A percentile compares a stretch with the other conserved stretches of the same genome.
Evolutionary conservation across 2,329 filamentous ascomycete species (phyloP).

Genomic region (Ceratocystis cacaofunesta): DNA sequence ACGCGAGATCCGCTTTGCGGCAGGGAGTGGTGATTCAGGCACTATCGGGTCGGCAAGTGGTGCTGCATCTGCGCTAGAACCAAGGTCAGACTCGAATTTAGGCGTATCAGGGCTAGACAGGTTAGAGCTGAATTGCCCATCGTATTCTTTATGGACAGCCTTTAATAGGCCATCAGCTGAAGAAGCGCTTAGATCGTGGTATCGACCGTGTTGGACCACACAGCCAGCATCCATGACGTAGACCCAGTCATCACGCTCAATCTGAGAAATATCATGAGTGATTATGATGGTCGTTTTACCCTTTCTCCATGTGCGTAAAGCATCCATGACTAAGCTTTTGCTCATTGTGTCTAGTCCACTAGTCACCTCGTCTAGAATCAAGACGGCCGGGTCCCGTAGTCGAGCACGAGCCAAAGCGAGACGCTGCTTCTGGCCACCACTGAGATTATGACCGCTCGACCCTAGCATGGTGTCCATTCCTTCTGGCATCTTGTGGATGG

Average conservation of each 20-base stretch:
- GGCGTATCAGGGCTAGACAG: neutral
- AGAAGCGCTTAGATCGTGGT: neutral
- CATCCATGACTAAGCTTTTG: conserved; percentile 52
- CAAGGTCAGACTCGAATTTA: neutral
- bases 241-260: conserved; percentile 56
- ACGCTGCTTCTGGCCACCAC: conserved; percentile 73
- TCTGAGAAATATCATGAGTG: conserved; percentile 75
- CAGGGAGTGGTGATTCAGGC: neutral
- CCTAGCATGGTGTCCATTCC: conserved; percentile 62
- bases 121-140: neutral
- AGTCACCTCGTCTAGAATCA: conserved; percentile 59
- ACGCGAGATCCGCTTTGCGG: neutral
- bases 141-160: neutral
- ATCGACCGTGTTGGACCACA: conserved; percentile 38
- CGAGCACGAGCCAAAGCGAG: conserved; percentile 66
- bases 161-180: neutral
- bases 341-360: conserved; percentile 41
- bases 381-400: conserved; percentile 59
- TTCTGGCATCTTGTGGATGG: conserved; percentile 49
- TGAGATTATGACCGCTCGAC: conserved; percentile 49
- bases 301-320: conserved; percentile 60
- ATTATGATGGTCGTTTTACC: conserved; percentile 85
- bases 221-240: conserved; percentile 61
- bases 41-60: neutral
- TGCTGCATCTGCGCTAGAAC: neutral